Evolutionary conservation across 768 basidiomycete species (phyloP).

Genomic region (Suillus spraguei): DNA sequence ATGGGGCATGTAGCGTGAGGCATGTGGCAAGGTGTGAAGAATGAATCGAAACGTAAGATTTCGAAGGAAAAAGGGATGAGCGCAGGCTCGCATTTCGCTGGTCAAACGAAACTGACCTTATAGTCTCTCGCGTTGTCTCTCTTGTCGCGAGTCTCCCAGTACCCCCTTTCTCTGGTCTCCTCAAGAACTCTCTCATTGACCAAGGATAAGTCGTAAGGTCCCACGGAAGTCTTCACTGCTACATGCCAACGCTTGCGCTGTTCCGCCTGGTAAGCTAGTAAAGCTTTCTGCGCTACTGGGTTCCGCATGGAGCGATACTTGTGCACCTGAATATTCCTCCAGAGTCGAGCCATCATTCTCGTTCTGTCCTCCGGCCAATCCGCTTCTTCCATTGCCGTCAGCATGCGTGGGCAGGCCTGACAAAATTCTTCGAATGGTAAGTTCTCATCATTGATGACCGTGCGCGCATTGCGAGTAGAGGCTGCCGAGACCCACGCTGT

Average conservation of each 20-base stretch:
- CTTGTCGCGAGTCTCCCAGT: too few relatives aligned
- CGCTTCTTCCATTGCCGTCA: background rate
- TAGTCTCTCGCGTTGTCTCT: too few relatives aligned
- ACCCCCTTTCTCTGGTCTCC: background rate
- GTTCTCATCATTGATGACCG: background rate
- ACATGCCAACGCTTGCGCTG: background rate
- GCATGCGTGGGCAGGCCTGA: background rate
- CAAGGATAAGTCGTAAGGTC: background rate
- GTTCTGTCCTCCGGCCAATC: background rate
- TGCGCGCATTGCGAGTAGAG: background rate
- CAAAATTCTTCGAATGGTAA: background rate
- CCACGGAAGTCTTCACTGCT: background rate
- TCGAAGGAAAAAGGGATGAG: too few relatives aligned
- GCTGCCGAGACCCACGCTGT: background rate
- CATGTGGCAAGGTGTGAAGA: too few relatives aligned
- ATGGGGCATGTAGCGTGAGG: background rate
- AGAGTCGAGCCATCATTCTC: background rate
- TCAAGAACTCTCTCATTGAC: background rate
- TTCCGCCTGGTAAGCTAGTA: background rate
- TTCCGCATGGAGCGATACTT: background rate
- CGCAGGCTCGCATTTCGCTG: too few relatives aligned
- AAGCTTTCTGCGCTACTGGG: too few relatives aligned
- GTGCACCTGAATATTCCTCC: background rate
- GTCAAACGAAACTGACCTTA: too few relatives aligned
- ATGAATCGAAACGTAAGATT: too few relatives aligned